Conservation (phyloP, 106 monocot genomes). For the Posidonia australis region DNA sequence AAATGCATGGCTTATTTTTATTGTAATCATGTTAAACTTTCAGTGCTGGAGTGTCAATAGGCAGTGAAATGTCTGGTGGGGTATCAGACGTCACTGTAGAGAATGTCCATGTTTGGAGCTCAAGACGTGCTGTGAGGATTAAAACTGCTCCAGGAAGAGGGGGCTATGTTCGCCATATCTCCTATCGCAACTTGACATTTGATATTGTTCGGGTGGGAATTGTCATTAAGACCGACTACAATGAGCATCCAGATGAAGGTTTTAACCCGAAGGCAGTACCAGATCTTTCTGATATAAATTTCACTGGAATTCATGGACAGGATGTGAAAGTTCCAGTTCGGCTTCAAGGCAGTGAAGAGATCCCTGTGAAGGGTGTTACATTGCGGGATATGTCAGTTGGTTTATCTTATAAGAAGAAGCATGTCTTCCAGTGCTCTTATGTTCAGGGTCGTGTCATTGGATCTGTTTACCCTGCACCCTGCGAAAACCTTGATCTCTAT, state of each 20-base stretch:
- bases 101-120: conserved; percentile 46
- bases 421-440: conserved; percentile 62
- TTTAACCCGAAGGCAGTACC: conserved; percentile 45
- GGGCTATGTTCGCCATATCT: conserved; percentile 47
- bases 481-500: conserved; percentile 47
- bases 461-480: conserved; percentile 55
- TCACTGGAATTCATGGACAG: conserved; percentile 34
- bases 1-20: not conserved
- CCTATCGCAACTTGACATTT: conserved; percentile 56
- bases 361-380: conserved; percentile 46
- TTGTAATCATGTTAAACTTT: not conserved
- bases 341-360: conserved; percentile 52
- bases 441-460: conserved; percentile 60
- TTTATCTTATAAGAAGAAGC: conserved; percentile 65
- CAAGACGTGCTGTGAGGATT: conserved; percentile 55
- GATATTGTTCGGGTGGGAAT: conserved; percentile 70
- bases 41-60: conserved; percentile 86
- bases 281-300: conserved; percentile 26
- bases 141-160: conserved; percentile 80
- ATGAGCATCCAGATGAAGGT: conserved; percentile 57
- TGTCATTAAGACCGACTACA: conserved; percentile 72
- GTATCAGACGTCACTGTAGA: conserved; percentile 58
- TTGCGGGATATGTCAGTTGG: conserved; percentile 58
- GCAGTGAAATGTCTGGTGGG: conserved; percentile 98
- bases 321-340: conserved; percentile 58